Evolutionary conservation across 768 basidiomycete species (phyloP).

Genomic region (Boletus vermiculosoides): DNA sequence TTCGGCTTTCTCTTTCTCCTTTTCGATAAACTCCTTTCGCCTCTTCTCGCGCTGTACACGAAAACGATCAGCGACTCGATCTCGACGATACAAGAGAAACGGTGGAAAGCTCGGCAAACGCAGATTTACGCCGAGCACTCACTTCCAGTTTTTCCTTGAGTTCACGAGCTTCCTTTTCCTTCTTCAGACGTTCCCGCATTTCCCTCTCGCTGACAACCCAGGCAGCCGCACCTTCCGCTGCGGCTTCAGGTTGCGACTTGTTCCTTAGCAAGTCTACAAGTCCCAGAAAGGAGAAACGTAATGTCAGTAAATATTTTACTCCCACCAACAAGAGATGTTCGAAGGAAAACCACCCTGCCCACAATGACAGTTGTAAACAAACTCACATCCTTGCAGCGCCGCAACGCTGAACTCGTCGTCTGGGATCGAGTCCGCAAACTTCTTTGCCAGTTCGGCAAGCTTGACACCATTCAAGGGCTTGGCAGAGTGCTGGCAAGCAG

Average conservation of each 20-base stretch:
- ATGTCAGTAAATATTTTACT: constrained; percentile 28
- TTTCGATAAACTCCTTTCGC: constrained; percentile 42
- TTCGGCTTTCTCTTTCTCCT: constrained; percentile 59
- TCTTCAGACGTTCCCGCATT: constrained; percentile 68
- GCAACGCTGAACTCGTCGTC: constrained; percentile 88
- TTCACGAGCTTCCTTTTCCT: constrained; percentile 73
- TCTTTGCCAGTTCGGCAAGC: constrained; percentile 66
- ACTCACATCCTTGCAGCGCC: constrained; percentile 87
- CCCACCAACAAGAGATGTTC: constrained; percentile 18
- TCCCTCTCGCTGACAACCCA: constrained; percentile 80
- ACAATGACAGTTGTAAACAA: constrained; percentile 17
- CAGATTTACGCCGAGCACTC: constrained; percentile 32
- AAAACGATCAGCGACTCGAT: constrained; percentile 8
- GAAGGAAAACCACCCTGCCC: not conserved
- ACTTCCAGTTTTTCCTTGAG: constrained; percentile 66
- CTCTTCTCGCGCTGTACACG: constrained; percentile 42
- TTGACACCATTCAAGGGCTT: constrained; percentile 64
- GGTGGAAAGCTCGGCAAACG: constrained; percentile 19
- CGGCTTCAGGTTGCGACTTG: constrained; percentile 78
- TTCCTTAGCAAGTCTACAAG: constrained; percentile 71
- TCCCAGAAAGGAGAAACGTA: not conserved
- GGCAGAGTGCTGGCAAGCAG: constrained; percentile 57
- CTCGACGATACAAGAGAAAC: constrained; percentile 3
- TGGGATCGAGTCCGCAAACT: constrained; percentile 79
- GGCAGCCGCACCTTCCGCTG: constrained; percentile 59